phyloP scores from a whole-genome alignment of 768 basidiomycete species.

The Neoboletus subvelutipes region DNA sequence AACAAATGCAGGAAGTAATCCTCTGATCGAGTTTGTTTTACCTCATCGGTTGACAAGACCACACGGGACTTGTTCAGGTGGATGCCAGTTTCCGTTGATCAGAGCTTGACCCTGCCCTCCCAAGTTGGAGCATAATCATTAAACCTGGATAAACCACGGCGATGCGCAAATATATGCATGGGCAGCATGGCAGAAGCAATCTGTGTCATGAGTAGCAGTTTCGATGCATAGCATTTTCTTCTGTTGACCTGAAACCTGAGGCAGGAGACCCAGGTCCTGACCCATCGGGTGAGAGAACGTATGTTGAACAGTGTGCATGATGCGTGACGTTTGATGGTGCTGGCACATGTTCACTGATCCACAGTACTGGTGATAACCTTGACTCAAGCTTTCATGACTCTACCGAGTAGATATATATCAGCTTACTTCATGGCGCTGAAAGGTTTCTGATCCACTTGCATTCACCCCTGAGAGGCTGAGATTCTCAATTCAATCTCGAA shows the following conservation, averaged over 20 bases:
- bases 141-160: slow-evolving; percentile 1
- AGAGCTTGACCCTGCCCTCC: slow-evolving; percentile 5
- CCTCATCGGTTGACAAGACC: slow-evolving; percentile 8
- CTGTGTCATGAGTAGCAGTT: not conserved
- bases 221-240: not conserved
- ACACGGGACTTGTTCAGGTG: slow-evolving; percentile 9
- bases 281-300: not conserved
- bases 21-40: slow-evolving; percentile 11
- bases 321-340: slow-evolving; percentile 7
- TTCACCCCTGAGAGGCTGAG: slow-evolving; percentile 26
- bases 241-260: not conserved
- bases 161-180: not conserved
- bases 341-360: slow-evolving; percentile 8
- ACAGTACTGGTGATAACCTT: slow-evolving; percentile 4
- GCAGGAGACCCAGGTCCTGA: not conserved
- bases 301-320: not conserved
- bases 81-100: slow-evolving; percentile 5
- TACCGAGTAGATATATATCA: slow-evolving; percentile 4
- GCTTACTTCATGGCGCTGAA: slow-evolving; percentile 20
- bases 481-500: slow-evolving; percentile 26
- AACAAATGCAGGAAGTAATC: not conserved
- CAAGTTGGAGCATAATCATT: slow-evolving; percentile 2
- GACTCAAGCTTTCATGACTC: slow-evolving; percentile 14
- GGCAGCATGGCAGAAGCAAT: slow-evolving; percentile 3
- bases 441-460: slow-evolving; percentile 26